Evolutionary conservation across 1,284 basidiomycete species (phyloP).

Genomic region (Exsudoporus floridanus): DNA sequence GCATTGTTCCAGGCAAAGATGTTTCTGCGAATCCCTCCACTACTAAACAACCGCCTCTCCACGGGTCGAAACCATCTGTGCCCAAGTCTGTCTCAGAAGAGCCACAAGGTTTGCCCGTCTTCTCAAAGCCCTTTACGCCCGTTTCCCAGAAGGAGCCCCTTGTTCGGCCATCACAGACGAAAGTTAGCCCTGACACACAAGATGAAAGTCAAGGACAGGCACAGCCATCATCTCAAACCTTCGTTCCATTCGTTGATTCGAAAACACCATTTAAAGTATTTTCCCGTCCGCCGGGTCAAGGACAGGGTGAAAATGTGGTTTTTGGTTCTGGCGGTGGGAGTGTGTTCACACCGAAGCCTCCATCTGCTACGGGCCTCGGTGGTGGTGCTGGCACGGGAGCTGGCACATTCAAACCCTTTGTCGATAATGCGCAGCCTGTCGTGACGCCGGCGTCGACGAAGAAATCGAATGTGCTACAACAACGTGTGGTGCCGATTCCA

Average conservation of each 20-base stretch:
- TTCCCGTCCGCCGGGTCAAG: constrained; percentile 53
- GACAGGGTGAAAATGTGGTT: constrained; percentile 39
- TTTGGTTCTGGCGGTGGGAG: constrained; percentile 17
- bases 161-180: constrained; percentile 29
- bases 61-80: constrained; percentile 33
- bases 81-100: constrained; percentile 32
- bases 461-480: constrained; percentile 24
- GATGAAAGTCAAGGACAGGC: constrained; percentile 18
- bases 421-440: constrained; percentile 41
- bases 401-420: constrained; percentile 46
- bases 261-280: constrained; percentile 71
- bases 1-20: constrained; percentile 30
- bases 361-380: constrained; percentile 15
- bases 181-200: constrained; percentile 20
- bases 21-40: constrained; percentile 4
- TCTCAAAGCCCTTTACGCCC: constrained; percentile 64
- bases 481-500: constrained; percentile 20
- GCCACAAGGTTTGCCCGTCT: constrained; percentile 41
- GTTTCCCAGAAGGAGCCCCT: constrained; percentile 41
- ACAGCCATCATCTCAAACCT: constrained; percentile 31
- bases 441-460: constrained; percentile 23
- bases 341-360: constrained; percentile 47
- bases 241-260: constrained; percentile 54
- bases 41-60: constrained; percentile 19
- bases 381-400: constrained; percentile 4